phyloP scores from a whole-genome alignment of 2,329 filamentous ascomycete genomes.

The Pseudofabraea citricarpa region DNA sequence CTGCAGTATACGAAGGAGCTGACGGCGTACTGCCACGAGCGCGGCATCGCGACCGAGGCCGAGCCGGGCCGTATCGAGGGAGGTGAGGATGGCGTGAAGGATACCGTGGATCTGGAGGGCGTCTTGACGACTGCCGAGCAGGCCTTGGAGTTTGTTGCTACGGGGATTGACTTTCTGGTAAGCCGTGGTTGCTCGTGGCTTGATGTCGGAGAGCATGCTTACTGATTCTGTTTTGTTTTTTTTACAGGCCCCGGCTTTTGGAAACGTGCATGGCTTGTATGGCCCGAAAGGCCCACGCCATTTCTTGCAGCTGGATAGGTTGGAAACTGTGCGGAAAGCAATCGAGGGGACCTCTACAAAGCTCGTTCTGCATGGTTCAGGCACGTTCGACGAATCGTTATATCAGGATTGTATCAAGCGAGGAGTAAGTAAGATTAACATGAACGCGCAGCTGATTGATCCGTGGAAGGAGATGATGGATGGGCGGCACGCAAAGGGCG shows the following conservation, averaged over 20 bases:
- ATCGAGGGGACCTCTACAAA: constrained; percentile 36
- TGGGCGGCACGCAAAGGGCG: constrained; percentile 9
- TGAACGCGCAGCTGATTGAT: constrained; percentile 41
- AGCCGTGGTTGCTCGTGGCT: constrained; percentile 52
- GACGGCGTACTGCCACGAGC: constrained; percentile 56
- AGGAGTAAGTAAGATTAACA: constrained; percentile 50
- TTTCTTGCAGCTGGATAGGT: constrained; percentile 12
- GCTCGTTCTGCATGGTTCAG: constrained; percentile 48
- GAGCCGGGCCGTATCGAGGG: constrained; percentile 69
- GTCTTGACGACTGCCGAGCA: constrained; percentile 59
- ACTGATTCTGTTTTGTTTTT: constrained; percentile 64
- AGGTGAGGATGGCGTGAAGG: constrained; percentile 69
- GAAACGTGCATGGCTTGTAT: constrained; percentile 64
- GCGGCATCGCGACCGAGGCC: constrained; percentile 65
- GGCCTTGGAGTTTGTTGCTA: constrained; percentile 57
- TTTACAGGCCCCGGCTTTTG: constrained; percentile 60
- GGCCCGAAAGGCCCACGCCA: constrained; percentile 5
- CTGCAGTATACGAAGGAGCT: constrained; percentile 58
- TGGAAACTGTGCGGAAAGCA: constrained; percentile 14
- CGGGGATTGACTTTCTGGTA: constrained; percentile 62
- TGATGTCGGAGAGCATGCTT: constrained; percentile 57
- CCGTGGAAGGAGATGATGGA: constrained; percentile 21
- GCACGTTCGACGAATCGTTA: constrained; percentile 44
- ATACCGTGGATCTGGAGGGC: constrained; percentile 58
- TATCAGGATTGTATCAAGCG: constrained; percentile 43